These are phyloP conservation scores for Barnettozyma vustinii DNA, from an alignment of 805 yeast genomes.

Conservation along the genomic window DNA sequence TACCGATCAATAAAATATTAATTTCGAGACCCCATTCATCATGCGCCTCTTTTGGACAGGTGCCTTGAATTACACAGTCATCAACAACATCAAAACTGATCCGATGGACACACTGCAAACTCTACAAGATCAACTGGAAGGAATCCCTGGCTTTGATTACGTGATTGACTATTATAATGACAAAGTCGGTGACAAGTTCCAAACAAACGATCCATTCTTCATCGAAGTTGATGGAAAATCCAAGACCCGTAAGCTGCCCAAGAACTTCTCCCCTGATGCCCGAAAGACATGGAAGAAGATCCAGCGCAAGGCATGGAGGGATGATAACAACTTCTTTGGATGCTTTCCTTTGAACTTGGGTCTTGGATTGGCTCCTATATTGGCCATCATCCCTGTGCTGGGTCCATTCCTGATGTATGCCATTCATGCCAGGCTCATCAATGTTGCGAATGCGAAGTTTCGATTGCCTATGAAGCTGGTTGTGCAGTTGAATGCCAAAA, in stretches of 20 bases:
- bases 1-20: no score
- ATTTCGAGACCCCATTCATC: neutral
- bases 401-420: conserved; percentile 83
- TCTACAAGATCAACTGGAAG: conserved; percentile 32
- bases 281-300: conserved; percentile 64
- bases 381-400: conserved; percentile 69
- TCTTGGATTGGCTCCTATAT: conserved; percentile 70
- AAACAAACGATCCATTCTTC: conserved; percentile 62
- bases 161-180: conserved; percentile 59
- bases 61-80: neutral
- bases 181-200: conserved; percentile 58
- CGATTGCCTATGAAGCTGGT: conserved; percentile 52
- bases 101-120: conserved; percentile 19
- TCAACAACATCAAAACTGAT: no score
- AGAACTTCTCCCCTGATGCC: conserved; percentile 51
- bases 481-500: conserved; percentile 72
- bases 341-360: conserved; percentile 73
- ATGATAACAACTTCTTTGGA: conserved; percentile 80
- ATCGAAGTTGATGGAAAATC: conserved; percentile 48
- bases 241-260: conserved; percentile 55
- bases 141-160: conserved; percentile 53
- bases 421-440: conserved; percentile 64
- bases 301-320: conserved; percentile 79
- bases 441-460: conserved; percentile 51
- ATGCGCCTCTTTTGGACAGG: neutral